Percentiles rank a stretch among this genome's conserved stretches.
Conservation (phyloP, 2,329 filamentous ascomycete species). For the Penicillium paneum region DNA sequence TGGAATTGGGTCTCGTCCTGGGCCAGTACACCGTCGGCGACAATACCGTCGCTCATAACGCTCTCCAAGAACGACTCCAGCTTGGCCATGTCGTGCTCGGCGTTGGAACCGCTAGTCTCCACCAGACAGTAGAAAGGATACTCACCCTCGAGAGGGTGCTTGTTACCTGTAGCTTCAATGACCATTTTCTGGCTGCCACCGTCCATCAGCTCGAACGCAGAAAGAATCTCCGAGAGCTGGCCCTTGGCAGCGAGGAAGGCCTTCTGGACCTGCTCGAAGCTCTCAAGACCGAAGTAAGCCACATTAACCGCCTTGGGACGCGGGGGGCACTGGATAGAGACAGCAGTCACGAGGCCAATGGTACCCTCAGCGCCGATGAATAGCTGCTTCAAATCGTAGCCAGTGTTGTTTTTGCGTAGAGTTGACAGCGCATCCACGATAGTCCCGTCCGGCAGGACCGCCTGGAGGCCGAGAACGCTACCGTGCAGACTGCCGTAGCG, state of each 20-base stretch:
- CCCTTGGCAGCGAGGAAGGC: constrained; percentile 87
- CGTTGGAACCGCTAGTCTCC: constrained; percentile 92
- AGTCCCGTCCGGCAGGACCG: constrained; percentile 88
- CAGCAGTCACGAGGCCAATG: constrained; percentile 85
- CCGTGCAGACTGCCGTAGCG: constrained; percentile 94
- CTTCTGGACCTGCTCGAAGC: constrained; percentile 80
- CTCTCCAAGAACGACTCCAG: constrained; percentile 85
- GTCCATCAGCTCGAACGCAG: constrained; percentile 98
- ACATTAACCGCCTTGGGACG: constrained; percentile 87
- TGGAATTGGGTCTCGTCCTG: constrained; percentile 88
- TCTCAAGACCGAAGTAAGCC: constrained; percentile 87
- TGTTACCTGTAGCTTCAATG: constrained; percentile 68
- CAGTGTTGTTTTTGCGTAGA: constrained; percentile 96
- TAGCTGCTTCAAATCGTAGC: constrained; percentile 93
- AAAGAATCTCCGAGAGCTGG: constrained; percentile 90
- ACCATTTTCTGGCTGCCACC: constrained; percentile 75
- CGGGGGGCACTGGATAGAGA: constrained; percentile 86
- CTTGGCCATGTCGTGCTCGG: constrained; percentile 90
- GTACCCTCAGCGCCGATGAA: constrained; percentile 96
- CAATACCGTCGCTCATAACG: constrained; percentile 83
- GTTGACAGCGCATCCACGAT: constrained; percentile 84
- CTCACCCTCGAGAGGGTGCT: constrained; percentile 74
- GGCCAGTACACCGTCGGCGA: constrained; percentile 84
- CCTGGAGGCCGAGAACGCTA: constrained; percentile 86
- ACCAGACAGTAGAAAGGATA: constrained; percentile 95